A percentile compares a stretch with the other conserved stretches of the same genome.
Conservation (phyloP, 805 yeast species). For the Monosporozyma servazzii region DNA sequence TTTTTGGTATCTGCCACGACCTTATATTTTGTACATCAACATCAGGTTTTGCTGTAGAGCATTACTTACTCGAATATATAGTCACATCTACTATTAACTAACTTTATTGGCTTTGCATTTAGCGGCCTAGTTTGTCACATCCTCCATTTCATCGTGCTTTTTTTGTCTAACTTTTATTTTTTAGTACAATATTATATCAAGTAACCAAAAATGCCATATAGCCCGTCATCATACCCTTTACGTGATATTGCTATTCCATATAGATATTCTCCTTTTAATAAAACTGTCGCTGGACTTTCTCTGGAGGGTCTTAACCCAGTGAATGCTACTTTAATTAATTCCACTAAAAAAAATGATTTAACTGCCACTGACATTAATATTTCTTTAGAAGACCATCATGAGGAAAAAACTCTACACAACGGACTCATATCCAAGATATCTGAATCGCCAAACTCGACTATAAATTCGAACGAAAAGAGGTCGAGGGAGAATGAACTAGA, state of each 20-base stretch:
- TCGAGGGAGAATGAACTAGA: background rate
- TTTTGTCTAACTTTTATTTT: background rate
- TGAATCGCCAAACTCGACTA: background rate
- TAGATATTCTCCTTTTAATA: slow-evolving; percentile 3
- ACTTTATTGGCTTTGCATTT: background rate
- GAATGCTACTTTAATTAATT: background rate
- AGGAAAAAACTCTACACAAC: background rate
- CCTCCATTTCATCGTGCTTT: background rate
- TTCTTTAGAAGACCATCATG: background rate
- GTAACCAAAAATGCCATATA: background rate
- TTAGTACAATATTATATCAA: background rate
- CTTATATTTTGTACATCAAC: background rate
- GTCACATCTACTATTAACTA: background rate
- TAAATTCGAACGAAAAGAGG: background rate
- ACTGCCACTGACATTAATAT: background rate
- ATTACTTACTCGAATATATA: background rate
- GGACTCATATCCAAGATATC: background rate
- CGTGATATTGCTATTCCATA: slow-evolving; percentile 22
- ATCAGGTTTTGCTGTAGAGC: background rate
- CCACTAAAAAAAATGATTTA: background rate
- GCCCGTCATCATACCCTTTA: slow-evolving; percentile 18
- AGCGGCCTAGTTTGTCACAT: background rate
- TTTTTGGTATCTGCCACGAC: background rate
- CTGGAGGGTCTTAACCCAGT: background rate
- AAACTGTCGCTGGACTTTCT: background rate